Percentiles rank a stretch among this genome's conserved stretches.
phyloP scores from a whole-genome alignment of 2,329 filamentous ascomycete genomes.

The Alternaria triticina region DNA sequence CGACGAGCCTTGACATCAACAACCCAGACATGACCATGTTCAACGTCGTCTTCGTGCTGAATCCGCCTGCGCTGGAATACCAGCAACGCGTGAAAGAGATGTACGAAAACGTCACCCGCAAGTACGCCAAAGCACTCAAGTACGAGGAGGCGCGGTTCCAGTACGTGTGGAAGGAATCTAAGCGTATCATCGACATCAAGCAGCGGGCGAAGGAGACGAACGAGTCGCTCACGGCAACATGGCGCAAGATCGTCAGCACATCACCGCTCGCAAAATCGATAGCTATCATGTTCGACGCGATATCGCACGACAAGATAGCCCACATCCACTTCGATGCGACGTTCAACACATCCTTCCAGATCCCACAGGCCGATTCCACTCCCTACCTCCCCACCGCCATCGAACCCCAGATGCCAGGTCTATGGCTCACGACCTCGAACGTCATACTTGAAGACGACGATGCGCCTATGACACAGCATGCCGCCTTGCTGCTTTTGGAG shows the following conservation, averaged over 20 bases:
- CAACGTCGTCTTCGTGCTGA: conserved; percentile 91
- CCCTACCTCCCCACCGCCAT: conserved; percentile 73
- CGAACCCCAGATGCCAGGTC: conserved; percentile 72
- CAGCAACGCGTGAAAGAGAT: conserved; percentile 76
- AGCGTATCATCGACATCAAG: conserved; percentile 79
- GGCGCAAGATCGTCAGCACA: conserved; percentile 72
- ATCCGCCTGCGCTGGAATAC: conserved; percentile 78
- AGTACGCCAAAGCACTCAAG: conserved; percentile 89
- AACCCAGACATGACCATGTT: conserved; percentile 90
- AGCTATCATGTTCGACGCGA: conserved; percentile 79
- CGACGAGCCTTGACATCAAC: conserved; percentile 58
- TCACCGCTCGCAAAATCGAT: conserved; percentile 85
- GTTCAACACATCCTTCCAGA: conserved; percentile 67
- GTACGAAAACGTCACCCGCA: conserved; percentile 88
- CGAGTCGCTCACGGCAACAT: conserved; percentile 69
- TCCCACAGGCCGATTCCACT: conserved; percentile 69
- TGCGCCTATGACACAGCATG: conserved; percentile 81
- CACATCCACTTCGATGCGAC: conserved; percentile 75
- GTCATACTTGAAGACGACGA: conserved; percentile 72
- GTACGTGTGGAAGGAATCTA: conserved; percentile 91
- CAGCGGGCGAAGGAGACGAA: conserved; percentile 77
- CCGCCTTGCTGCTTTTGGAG: conserved; percentile 82
- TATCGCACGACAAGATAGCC: conserved; percentile 85
- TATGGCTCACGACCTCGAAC: conserved; percentile 89
- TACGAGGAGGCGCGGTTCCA: conserved; percentile 89